Base-by-base conservation (phyloP, 768 basidiomycete species). In the Obba rivulosa region DNA sequence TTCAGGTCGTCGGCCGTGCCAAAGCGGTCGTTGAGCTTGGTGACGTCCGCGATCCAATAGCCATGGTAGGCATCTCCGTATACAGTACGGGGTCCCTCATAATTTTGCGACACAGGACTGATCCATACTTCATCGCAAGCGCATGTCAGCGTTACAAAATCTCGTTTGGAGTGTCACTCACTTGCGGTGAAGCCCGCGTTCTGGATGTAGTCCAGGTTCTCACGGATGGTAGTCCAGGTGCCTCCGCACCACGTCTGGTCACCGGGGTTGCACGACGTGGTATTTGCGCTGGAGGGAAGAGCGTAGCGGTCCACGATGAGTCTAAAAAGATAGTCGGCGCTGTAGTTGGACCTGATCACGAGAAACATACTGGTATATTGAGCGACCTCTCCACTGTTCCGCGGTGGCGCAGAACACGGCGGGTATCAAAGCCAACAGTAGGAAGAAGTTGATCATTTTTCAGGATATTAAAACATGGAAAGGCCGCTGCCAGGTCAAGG, bases 51-150 rank as follows among this genome's bases (percentile, higher is more conserved):
- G 24, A 80, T 74, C 88, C 90, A 92, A 66, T 92, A 91, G 16
- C 89, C 89, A 57, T 91, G 89, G 66, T 92, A 92, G 14, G 91
- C 69, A 57, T 89, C 85, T 17, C 89, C 87, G 61, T 90, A 92
- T 1, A 78, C 69, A 2, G 86, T 81, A 41, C 76, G 61, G 11
- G 83, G 78, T 0, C 87, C 86, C 34, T 85, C 66, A 51, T 85
- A 88, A 62, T 90, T 90, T 65, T 88, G 77, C 49, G 78, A 81
- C 16, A 92, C 77, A 10, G 89, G 90, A 51, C 84, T 87, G 51
- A 89, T 90, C 88, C 88, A 92, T 40, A 90, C 83, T 83, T 50
- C 14, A 48, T 20, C 17, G 20, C 10, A n/a, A 39, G 34, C 20
- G 18, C 28, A 41, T 42, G 18, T 9, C 13, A 31, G 13, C 28